Conservation (phyloP, 2,329 filamentous ascomycete species). For the Aspergillus calidoustus region DNA sequence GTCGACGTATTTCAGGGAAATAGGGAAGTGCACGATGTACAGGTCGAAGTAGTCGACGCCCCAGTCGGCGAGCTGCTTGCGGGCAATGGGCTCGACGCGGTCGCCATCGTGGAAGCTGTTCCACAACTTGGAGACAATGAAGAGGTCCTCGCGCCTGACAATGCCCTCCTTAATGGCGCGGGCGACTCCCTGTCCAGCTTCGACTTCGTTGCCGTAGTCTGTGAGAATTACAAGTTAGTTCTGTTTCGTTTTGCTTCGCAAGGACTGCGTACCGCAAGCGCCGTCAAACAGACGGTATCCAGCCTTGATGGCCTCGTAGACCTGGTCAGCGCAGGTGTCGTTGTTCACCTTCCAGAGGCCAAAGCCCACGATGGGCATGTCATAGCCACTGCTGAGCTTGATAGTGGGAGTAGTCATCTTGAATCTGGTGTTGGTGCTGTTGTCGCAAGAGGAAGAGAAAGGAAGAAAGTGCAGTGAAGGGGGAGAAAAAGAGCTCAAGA, state of each 20-base stretch:
- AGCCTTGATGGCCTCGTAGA: slow-evolving; percentile 72
- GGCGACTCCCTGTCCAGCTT: slow-evolving; percentile 75
- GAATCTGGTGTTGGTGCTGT: slow-evolving; percentile 12
- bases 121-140: slow-evolving; percentile 93
- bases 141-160: slow-evolving; percentile 83
- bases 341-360: slow-evolving; percentile 82
- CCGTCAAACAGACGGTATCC: slow-evolving; percentile 66
- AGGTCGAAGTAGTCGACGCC: slow-evolving; percentile 88
- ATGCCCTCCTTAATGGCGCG: slow-evolving; percentile 80
- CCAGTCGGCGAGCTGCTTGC: slow-evolving; percentile 80
- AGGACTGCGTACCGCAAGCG: slow-evolving; percentile 55
- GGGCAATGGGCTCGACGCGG: slow-evolving; percentile 73
- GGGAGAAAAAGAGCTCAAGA: slow-evolving; percentile 4
- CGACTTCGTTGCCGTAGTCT: slow-evolving; percentile 85
- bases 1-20: slow-evolving; percentile 83
- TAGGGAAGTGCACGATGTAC: slow-evolving; percentile 87
- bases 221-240: not conserved
- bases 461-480: slow-evolving; percentile 1
- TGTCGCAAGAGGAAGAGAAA: slow-evolving; percentile 8
- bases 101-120: slow-evolving; percentile 86
- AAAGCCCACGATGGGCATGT: slow-evolving; percentile 51
- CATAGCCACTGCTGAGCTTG: slow-evolving; percentile 34
- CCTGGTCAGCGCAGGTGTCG: slow-evolving; percentile 71
- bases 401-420: slow-evolving; percentile 22
- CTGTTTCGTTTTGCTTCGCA: not conserved